Conservation (phyloP, 768 basidiomycete species). For the Lentinula boryana region DNA sequence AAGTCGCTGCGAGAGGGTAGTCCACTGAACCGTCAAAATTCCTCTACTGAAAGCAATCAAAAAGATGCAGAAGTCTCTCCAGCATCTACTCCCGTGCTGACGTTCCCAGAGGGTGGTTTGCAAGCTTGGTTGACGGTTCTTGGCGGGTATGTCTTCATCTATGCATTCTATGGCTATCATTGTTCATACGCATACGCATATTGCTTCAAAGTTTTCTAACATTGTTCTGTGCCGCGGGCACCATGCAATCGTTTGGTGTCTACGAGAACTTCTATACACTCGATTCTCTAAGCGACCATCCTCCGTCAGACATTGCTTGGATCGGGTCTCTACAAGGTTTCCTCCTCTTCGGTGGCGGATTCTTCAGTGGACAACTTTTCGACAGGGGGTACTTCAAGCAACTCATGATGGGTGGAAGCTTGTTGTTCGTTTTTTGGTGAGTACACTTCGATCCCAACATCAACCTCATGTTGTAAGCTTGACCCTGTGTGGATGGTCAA, state of each 20-base stretch:
- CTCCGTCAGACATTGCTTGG: slow-evolving; percentile 3
- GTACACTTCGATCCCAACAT: not conserved
- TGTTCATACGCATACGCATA: not conserved
- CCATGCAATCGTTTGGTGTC: slow-evolving; percentile 7
- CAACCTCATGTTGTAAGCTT: not conserved
- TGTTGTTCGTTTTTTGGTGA: slow-evolving; percentile 8
- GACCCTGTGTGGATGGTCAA: slow-evolving; percentile 9
- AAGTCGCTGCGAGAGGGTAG: not conserved
- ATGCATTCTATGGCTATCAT: not conserved
- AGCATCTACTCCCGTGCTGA: not conserved
- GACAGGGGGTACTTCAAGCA: slow-evolving; percentile 9
- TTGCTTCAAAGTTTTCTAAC: not conserved
- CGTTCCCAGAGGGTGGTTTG: slow-evolving; percentile 13
- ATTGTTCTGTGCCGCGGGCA: slow-evolving; percentile 3
- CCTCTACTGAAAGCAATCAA: no score
- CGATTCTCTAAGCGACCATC: not conserved
- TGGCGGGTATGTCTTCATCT: slow-evolving; percentile 7
- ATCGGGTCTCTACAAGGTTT: slow-evolving; percentile 7
- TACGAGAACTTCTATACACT: slow-evolving; percentile 7
- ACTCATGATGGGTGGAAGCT: slow-evolving; percentile 1
- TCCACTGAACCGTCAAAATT: not conserved
- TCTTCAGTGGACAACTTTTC: slow-evolving; percentile 8
- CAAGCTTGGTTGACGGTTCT: slow-evolving; percentile 11
- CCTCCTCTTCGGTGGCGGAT: slow-evolving; percentile 2
- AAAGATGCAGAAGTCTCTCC: not conserved